These are phyloP conservation scores for Corylus avellana DNA, from an alignment of 306 rosid genomes.

Conservation along the genomic window DNA sequence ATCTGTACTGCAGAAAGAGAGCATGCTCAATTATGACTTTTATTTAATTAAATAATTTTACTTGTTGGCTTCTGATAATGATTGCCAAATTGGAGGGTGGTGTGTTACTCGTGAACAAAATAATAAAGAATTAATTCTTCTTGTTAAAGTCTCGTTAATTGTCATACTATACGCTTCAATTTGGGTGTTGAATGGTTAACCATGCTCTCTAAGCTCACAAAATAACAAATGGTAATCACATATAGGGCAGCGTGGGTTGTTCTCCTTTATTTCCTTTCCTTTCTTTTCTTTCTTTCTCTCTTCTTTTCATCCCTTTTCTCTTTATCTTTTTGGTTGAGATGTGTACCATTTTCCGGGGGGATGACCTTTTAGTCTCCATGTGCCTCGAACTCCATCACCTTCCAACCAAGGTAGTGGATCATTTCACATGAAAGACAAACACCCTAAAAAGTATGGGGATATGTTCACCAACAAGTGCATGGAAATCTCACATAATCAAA, in stretches of 20 bases:
- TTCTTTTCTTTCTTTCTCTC: conserved; percentile 3
- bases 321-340: conserved; percentile 74
- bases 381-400: conserved; percentile 88
- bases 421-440: conserved; percentile 91
- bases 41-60: no score
- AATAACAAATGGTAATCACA: no score
- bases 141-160: no score
- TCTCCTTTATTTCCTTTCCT: conserved; percentile 31
- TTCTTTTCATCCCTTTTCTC: conserved; percentile 57
- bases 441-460: conserved; percentile 57
- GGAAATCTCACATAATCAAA: neutral
- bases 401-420: conserved; percentile 50
- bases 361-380: conserved; percentile 87
- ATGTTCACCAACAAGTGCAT: conserved; percentile 41
- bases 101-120: no score
- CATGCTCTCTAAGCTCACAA: no score
- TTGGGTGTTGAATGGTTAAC: no score
- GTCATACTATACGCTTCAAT: no score
- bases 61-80: no score
- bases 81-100: no score
- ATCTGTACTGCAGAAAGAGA: neutral
- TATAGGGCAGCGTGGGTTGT: conserved; percentile 79
- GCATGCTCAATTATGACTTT: no score
- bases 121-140: no score
- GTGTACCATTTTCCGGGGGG: conserved; percentile 61